Evolutionary conservation across 495 filamentous ascomycete genomes (phyloP), one percentile per base, ranked within the genome.

Genomic region (Xylaria grammica): DNA sequence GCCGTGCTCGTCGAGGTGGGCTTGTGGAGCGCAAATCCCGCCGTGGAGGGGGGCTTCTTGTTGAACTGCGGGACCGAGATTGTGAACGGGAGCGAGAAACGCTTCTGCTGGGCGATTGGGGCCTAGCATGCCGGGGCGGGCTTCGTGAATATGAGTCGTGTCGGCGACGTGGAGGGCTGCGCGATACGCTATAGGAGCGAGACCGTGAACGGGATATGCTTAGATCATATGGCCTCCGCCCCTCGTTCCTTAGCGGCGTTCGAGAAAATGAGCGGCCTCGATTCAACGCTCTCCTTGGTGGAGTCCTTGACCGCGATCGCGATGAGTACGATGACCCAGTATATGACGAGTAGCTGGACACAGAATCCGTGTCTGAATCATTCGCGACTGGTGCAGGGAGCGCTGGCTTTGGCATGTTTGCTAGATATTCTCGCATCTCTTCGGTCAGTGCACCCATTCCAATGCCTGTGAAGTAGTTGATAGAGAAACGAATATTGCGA

Each of bases 381-480:
- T 80, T 75, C 30, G 72, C 75, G 20, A 88, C 85, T 7, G 93
- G 80, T 0, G 91, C 87, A 10, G 91, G 89, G 20, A 88, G 75
- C 3, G 87, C 80, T 44, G 93, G 90, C 69, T 91, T 90, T 24
- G 94, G 91, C 70, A 90, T 85, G 71, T 93, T 97, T 73, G 93
- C 91, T 59, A 98, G 80, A 72, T 87, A 87, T 67, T 93, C 91
- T 69, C 95, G 87, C 94, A 98, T 97, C 67, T 93, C 91, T 67
- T 98, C 96, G 13, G 95, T 99, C 67, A 99, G 78, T 32, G 84
- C 86, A 76, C 95, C 95, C 89, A 99, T 93, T 63, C 93, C 92
- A 74, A 99, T 94, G 68, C 91, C 92, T 8, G 95, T 99, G 76
- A 98, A 98, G 79, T 96, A 99, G 76, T 99, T 99, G 86, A 98